These are phyloP conservation scores for Talaromyces sp. DNA, from an alignment of 2,329 filamentous ascomycete genomes.

Conservation along the genomic window DNA sequence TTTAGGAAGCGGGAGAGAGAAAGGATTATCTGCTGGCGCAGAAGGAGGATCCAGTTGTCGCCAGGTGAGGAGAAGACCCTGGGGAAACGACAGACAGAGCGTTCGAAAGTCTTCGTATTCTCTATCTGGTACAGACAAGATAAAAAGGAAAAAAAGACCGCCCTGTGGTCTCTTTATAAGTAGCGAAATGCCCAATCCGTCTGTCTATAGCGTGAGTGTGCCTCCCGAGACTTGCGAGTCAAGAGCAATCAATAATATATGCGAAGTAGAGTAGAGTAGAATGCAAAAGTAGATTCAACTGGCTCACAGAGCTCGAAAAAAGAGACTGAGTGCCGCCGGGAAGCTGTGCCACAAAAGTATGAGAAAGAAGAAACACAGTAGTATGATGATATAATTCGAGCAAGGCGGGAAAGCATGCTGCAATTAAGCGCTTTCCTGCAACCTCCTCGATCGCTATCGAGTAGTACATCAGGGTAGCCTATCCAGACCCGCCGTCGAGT, in stretches of 20 bases:
- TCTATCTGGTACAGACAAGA: not conserved
- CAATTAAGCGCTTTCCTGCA: slow-evolving; percentile 1
- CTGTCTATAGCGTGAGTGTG: not conserved
- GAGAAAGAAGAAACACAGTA: not conserved
- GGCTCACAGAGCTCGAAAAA: not conserved
- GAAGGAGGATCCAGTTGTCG: not conserved
- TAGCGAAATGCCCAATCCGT: not conserved
- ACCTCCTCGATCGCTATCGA: not conserved
- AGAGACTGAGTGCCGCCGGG: not conserved
- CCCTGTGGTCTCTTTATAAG: not conserved
- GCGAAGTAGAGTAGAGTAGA: not conserved
- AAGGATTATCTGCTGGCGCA: not conserved
- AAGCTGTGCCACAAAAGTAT: not conserved
- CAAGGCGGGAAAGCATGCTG: not conserved
- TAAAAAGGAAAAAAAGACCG: not conserved
- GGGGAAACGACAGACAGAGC: not conserved
- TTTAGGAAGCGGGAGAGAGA: slow-evolving; percentile 6
- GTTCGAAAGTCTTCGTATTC: not conserved
- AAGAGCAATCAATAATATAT: not conserved
- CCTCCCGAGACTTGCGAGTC: not conserved
- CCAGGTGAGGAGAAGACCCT: not conserved
- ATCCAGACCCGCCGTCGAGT: not conserved
- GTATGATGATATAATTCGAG: not conserved
- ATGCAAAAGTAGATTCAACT: not conserved
- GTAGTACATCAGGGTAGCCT: not conserved